A percentile compares a stretch with the other conserved stretches of the same genome.
These are phyloP conservation scores for Geopyxis carbonaria DNA, from an alignment of 495 filamentous ascomycete genomes.

Conservation along the genomic window DNA sequence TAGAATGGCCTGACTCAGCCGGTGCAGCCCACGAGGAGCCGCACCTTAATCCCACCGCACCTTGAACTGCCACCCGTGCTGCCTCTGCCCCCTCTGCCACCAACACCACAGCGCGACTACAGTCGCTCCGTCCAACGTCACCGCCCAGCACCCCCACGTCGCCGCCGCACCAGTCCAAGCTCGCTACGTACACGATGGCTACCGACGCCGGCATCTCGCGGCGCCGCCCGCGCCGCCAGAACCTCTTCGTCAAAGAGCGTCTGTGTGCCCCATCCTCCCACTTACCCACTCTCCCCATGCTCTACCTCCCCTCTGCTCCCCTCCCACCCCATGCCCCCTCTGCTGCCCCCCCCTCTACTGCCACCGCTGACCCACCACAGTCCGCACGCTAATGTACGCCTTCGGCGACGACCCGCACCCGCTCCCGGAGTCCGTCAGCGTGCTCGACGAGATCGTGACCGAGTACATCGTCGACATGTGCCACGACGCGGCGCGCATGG, in stretches of 20 bases:
- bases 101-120: not conserved
- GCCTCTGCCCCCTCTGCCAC: too few species aligned
- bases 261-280: conserved; percentile 19
- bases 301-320: not conserved
- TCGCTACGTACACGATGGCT: conserved; percentile 16
- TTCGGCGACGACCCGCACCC: conserved; percentile 60
- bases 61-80: too few species aligned
- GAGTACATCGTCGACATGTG: conserved; percentile 79
- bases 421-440: conserved; percentile 62
- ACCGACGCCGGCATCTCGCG: conserved; percentile 21
- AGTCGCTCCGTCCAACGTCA: not conserved
- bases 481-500: conserved; percentile 69
- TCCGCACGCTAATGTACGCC: conserved; percentile 65
- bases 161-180: conserved; percentile 1
- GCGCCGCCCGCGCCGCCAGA: conserved; percentile 46
- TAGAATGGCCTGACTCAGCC: too few species aligned
- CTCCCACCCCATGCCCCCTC: not conserved
- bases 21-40: too few species aligned
- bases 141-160: not conserved
- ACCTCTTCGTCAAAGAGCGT: conserved; percentile 65
- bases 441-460: conserved; percentile 85
- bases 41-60: too few species aligned
- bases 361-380: conserved; percentile 25
- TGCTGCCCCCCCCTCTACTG: not conserved
- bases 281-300: conserved; percentile 1